phyloP scores from a whole-genome alignment of 331 rosid genomes.

The Spiraea crenata region DNA sequence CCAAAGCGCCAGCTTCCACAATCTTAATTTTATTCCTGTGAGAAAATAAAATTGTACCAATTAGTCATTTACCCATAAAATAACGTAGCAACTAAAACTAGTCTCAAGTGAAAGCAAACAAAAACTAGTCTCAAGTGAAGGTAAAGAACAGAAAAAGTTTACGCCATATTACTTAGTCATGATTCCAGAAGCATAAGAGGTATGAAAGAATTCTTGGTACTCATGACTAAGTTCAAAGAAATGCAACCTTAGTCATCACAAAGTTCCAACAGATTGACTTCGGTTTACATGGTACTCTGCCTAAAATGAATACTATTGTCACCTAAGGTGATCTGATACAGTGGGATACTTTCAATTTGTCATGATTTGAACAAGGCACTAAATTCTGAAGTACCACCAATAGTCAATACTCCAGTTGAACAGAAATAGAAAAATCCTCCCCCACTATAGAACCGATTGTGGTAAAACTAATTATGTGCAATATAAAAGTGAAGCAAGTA shows the following conservation, averaged over 20 bases:
- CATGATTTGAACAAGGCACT: too few relatives aligned
- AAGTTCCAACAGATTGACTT: too few relatives aligned
- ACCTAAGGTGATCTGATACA: too few relatives aligned
- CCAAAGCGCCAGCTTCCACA: slow-evolving; percentile 90
- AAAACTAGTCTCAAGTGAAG: not conserved
- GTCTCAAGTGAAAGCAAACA: not conserved
- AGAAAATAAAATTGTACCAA: not conserved
- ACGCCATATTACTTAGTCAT: too few relatives aligned
- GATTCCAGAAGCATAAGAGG: too few relatives aligned
- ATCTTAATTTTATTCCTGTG: slow-evolving; percentile 87
- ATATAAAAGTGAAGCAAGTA: not conserved
- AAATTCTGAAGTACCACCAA: too few relatives aligned
- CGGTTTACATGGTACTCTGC: too few relatives aligned
- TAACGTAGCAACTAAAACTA: slow-evolving; percentile 1
- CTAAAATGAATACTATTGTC: too few relatives aligned
- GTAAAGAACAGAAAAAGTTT: not conserved
- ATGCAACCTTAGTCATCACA: not conserved
- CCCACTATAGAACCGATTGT: not conserved
- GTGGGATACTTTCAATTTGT: too few relatives aligned
- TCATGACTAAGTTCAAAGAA: too few relatives aligned
- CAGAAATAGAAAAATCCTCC: not conserved
- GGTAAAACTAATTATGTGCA: not conserved
- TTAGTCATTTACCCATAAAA: not conserved
- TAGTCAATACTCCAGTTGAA: not conserved
- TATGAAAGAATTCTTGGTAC: too few relatives aligned